These are phyloP conservation scores for Zopfia rhizophila DNA, from an alignment of 2,329 filamentous ascomycete genomes.

Conservation along the genomic window DNA sequence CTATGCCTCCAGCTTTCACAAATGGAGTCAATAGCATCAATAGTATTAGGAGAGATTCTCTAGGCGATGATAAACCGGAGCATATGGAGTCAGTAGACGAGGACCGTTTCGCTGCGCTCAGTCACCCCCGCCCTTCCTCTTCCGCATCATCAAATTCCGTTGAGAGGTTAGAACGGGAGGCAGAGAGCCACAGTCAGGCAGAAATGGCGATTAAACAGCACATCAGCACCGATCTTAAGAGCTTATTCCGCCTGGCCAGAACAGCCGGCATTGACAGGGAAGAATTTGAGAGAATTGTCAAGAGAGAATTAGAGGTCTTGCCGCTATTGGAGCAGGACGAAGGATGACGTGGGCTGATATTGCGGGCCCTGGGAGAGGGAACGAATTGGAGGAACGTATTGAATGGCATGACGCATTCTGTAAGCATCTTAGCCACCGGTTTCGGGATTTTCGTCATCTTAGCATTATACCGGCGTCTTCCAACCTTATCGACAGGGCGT, in stretches of 20 bases:
- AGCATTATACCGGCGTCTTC: too few relatives aligned
- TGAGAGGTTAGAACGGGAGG: constrained; percentile 66
- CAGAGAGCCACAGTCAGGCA: constrained; percentile 68
- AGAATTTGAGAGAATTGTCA: constrained; percentile 79
- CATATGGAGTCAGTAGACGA: constrained; percentile 35
- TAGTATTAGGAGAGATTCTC: constrained; percentile 21
- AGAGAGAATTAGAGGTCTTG: constrained; percentile 76
- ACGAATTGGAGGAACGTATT: too few relatives aligned
- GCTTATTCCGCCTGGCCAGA: constrained; percentile 75
- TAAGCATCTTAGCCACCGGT: too few relatives aligned
- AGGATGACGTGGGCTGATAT: constrained; percentile 3
- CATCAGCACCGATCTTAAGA: constrained; percentile 80
- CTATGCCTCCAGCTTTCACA: constrained; percentile 20
- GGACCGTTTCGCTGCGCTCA: constrained; percentile 34
- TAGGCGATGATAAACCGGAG: constrained; percentile 28
- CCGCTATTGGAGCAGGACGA: constrained; percentile 72
- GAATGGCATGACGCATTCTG: too few relatives aligned
- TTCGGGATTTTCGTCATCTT: too few relatives aligned
- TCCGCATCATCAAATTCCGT: constrained; percentile 62
- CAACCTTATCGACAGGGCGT: too few relatives aligned
- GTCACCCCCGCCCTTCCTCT: constrained; percentile 48
- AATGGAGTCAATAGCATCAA: constrained; percentile 9
- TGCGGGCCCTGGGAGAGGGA: background rate
- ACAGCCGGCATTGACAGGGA: constrained; percentile 77
- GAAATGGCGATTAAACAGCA: constrained; percentile 83